Percentiles rank a stretch among this genome's conserved stretches.
phyloP scores from a whole-genome alignment of 352 stramenopile species.

The Globisporangium spiculum region DNA sequence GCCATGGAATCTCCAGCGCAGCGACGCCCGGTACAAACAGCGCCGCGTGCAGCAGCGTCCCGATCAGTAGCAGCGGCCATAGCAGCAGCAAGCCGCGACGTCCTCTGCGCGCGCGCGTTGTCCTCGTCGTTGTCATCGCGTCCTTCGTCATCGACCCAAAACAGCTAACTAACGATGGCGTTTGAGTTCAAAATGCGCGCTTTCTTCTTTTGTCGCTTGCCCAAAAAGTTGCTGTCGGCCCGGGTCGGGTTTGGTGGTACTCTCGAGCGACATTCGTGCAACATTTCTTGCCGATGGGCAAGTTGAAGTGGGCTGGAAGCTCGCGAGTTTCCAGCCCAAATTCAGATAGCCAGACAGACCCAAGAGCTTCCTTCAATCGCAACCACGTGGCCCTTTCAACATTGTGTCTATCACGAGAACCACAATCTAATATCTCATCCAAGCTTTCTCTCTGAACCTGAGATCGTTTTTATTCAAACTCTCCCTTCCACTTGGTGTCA shows the following conservation, averaged over 20 bases:
- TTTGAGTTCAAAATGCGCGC: slow-evolving; percentile 9
- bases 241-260: not conserved
- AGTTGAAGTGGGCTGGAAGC: slow-evolving; percentile 4
- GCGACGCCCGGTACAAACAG: not conserved
- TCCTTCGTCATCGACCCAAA: not conserved
- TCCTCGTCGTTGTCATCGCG: not conserved
- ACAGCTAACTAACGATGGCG: not conserved
- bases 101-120: slow-evolving; percentile 2
- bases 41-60: not conserved
- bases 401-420: not conserved
- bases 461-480: slow-evolving; percentile 42
- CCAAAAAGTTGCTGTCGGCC: not conserved
- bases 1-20: slow-evolving; percentile 15
- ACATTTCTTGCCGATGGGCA: not conserved
- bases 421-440: not conserved
- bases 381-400: not conserved
- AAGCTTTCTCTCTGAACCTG: not conserved
- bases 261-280: slow-evolving; percentile 1
- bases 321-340: not conserved
- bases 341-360: no score
- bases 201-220: not conserved
- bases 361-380: no score
- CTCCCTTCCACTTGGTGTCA: slow-evolving; percentile 62
- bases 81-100: not conserved
- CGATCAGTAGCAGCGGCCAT: slow-evolving; percentile 5